Base-by-base conservation (phyloP, 1,284 basidiomycete species). In the Hemileia vastatrix region DNA sequence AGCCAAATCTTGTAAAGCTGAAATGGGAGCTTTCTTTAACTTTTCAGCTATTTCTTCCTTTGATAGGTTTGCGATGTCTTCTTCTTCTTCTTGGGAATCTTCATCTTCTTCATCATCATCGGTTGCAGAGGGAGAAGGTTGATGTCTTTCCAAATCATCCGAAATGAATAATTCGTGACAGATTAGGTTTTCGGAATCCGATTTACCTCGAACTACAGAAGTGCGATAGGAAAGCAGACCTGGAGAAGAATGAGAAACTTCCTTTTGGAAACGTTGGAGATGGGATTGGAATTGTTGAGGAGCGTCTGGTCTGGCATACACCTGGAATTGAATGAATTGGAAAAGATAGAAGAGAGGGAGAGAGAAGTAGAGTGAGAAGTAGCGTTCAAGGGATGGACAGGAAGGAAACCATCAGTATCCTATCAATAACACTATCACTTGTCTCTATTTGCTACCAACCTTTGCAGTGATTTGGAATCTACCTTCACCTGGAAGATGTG, bases 191-290 rank as follows among this genome's bases (percentile, higher is more conserved):
- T 71, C 68, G 15, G 64, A 65, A 59, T 69, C 66, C 11, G 62
- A 65, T 27, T 57, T 61, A 49, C 68, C 70, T 18, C 67, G 65
- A 9, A 71, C 71, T 19, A 67, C 67, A 31, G 68, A 67, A 19
- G 71, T 69, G 64, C 65, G 67, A 68, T 72, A 72, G 8, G 71
- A 64, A 55, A 72, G 70, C 68, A 72, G 67, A 47, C 71, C 71
- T 1, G 71, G 70, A 24, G 69, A 69, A 6, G 70, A 69, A 32
- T 67, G 67, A 4, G 68, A 65, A 21, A 72, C 70, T 32, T 71
- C 71, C 33, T 61, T 60, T 23, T 66, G 68, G 66, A 72, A 72
- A 33, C 65, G 68, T 9, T 67, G 68, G 64, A 72, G 53, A 60
- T 72, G 71, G 21, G 62, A 54, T 48, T 65, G 58, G 65, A n/a